Percentiles rank a stretch among this genome's conserved stretches.
These are phyloP conservation scores for Colletotrichum godetiae DNA, from an alignment of 2,329 filamentous ascomycete species.

Conservation along the genomic window DNA sequence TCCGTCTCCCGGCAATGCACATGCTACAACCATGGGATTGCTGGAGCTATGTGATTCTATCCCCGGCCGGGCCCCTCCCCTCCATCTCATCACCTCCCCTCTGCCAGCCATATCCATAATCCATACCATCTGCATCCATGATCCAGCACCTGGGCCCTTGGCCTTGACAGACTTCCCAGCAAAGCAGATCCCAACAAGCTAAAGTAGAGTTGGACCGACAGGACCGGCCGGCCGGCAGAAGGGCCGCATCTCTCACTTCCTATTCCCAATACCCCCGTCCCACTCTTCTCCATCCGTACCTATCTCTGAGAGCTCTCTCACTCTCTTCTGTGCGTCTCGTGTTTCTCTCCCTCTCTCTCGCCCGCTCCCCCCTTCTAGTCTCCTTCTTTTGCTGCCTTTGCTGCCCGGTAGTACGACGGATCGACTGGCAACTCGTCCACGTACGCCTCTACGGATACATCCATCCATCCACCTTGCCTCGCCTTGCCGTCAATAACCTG, in stretches of 20 bases:
- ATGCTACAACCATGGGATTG: slow-evolving; percentile 29
- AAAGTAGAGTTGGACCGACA: slow-evolving; percentile 3
- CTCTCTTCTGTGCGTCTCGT: not conserved
- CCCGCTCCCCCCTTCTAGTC: not conserved
- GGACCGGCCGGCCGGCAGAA: not conserved
- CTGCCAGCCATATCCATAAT: slow-evolving; percentile 13
- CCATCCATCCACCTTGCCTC: not conserved
- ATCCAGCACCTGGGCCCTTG: too few species aligned
- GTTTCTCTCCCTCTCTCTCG: not conserved
- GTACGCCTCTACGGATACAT: not conserved
- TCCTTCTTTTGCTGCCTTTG: not conserved
- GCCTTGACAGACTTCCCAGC: not conserved
- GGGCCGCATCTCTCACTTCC: not conserved
- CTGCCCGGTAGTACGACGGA: not conserved
- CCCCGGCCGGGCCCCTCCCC: slow-evolving; percentile 11
- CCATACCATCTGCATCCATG: too few species aligned
- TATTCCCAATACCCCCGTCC: not conserved
- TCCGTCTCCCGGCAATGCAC: slow-evolving; percentile 31
- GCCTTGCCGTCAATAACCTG: not conserved
- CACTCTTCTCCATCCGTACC: not conserved
- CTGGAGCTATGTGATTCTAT: slow-evolving; percentile 27
- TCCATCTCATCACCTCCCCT: slow-evolving; percentile 22
- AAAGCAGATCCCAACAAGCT: not conserved
- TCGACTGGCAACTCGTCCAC: slow-evolving; percentile 3
- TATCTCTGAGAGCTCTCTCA: not conserved